Base-by-base conservation (phyloP, 139 green algal genomes). In the Deuterostichococcus epilithicus region DNA sequence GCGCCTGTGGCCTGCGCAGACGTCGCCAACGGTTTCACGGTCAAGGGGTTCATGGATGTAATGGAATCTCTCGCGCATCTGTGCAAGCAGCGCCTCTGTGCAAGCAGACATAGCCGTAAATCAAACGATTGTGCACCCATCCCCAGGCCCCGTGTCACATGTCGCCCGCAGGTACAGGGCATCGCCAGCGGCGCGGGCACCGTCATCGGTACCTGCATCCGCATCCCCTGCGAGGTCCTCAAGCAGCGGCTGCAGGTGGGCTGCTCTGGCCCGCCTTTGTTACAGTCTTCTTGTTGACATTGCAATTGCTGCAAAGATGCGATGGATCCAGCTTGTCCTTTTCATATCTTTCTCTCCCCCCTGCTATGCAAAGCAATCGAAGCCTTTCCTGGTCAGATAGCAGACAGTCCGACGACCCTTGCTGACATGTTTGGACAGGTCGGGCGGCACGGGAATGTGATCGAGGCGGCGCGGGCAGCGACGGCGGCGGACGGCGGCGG, bases 211-310 rank as follows among this genome's bases (percentile, higher is more conserved):
- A 90, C 86, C 1, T 73, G 70, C 5, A 69, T 90, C 3, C 76
- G 87, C 66, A 92, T 94, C 68, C 90, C 87, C 5, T 90, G 84
- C 82, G 89, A 94, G 75, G 89, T 94, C 6, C 77, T 93, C 2
- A 94, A 94, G 80, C 90, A 94, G 77, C 79, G 85, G 68, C 80
- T 92, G 52, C 90, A 94, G 82, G 70, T 82, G 30, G 6, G 37
- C 30, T 38, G 13, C 28, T 30, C 59, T 20, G 20, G 18, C 47
- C 47, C 18, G 18, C 47, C 47, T 20, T 28, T n/a, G n/a, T n/a
- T n/a, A n/a, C n/a, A n/a, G n/a, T n/a, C n/a, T n/a, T n/a, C n/a
- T n/a, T n/a, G n/a, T n/a, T n/a, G n/a, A n/a, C n/a, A n/a, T n/a
- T n/a, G n/a, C n/a, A n/a, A n/a, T n/a, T n/a, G n/a, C n/a, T n/a